Percentiles rank a stretch among this genome's conserved stretches.
These are phyloP conservation scores for Paxillus involutus DNA, from an alignment of 768 basidiomycete species.

Conservation along the genomic window DNA sequence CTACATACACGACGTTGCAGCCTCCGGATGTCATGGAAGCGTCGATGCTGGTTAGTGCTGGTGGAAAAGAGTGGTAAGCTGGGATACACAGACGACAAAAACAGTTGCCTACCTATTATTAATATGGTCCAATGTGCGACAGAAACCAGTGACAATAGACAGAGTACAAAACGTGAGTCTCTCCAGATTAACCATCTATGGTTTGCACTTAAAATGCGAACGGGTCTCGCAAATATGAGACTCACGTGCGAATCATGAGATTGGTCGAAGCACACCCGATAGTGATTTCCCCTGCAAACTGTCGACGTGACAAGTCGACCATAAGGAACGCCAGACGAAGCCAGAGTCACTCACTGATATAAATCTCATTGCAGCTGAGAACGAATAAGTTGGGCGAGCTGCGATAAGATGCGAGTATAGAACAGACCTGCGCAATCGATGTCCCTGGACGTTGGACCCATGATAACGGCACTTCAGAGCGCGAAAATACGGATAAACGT, in stretches of 20 bases:
- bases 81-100: not conserved
- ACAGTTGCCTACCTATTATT: conserved; percentile 7
- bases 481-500: not conserved
- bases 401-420: not conserved
- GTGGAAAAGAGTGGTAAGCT: not conserved
- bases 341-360: conserved; percentile 9
- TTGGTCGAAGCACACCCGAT: conserved; percentile 23
- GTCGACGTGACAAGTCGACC: not conserved
- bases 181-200: conserved; percentile 30
- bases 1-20: conserved; percentile 2
- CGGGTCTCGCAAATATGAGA: not conserved
- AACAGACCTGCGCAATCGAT: conserved; percentile 20
- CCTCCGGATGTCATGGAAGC: not conserved
- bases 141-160: conserved; percentile 7
- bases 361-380: conserved; percentile 5
- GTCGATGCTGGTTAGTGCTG: conserved; percentile 16
- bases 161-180: conserved; percentile 12
- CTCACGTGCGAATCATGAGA: conserved; percentile 30
- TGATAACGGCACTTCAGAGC: conserved; percentile 4
- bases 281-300: conserved; percentile 16
- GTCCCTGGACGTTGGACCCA: not conserved
- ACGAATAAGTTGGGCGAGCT: not conserved
- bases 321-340: not conserved
- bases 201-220: not conserved
- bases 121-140: conserved; percentile 25